Conservation (phyloP, 257 asterid species). For the Mentha longifolia region DNA sequence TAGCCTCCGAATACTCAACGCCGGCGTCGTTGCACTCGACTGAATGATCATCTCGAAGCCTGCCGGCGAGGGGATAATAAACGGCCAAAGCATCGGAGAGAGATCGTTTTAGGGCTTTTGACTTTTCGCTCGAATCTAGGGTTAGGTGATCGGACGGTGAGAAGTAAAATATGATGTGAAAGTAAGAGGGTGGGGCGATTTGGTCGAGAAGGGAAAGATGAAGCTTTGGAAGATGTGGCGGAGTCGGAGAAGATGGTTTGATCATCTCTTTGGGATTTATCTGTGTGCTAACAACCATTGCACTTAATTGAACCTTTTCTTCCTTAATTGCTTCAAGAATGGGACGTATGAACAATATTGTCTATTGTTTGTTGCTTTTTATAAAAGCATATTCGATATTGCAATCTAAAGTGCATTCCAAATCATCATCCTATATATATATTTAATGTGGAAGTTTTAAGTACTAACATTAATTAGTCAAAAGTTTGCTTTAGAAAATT, state of each 20-base stretch:
- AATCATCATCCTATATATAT: no score
- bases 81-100: constrained; percentile 37
- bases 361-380: no score
- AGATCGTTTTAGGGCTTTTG: constrained; percentile 32
- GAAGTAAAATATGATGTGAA: constrained; percentile 40
- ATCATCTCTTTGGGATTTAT: constrained; percentile 30
- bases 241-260: constrained; percentile 51
- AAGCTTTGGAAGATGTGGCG: constrained; percentile 31
- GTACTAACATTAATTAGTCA: no score
- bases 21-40: constrained; percentile 49
- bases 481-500: no score
- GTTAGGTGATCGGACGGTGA: background rate
- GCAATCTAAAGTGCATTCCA: no score
- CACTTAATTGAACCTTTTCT: background rate
- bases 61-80: constrained; percentile 49
- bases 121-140: background rate
- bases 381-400: no score
- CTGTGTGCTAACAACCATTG: background rate
- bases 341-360: no score
- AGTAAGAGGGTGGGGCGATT: constrained; percentile 36
- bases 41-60: constrained; percentile 23
- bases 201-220: constrained; percentile 52
- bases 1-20: constrained; percentile 38
- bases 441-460: no score
- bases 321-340: background rate